Evolutionary conservation across 2,329 filamentous ascomycete species (phyloP).

Genomic region (Clathrospora elynae): DNA sequence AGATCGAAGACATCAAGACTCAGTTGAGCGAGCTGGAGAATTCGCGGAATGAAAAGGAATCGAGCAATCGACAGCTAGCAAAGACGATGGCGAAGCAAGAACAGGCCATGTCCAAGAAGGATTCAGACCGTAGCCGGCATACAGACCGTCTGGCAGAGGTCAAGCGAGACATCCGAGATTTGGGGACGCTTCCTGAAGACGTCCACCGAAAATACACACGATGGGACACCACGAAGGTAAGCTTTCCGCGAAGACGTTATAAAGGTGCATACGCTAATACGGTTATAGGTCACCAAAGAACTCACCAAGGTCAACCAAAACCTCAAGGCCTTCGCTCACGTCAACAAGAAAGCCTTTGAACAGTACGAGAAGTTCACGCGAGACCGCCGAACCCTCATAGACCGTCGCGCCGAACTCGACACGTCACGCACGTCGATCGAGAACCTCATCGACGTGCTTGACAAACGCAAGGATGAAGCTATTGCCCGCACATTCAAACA

Average conservation of each 20-base stretch:
- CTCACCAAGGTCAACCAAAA: conserved; percentile 91
- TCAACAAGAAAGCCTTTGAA: conserved; percentile 99
- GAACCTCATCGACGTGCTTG: conserved; percentile 87
- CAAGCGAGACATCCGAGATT: conserved; percentile 84
- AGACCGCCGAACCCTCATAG: conserved; percentile 84
- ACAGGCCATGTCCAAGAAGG: conserved; percentile 87
- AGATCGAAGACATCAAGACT: conserved; percentile 65
- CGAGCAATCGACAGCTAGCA: conserved; percentile 75
- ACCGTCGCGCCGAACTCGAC: conserved; percentile 84
- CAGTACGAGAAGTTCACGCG: conserved; percentile 97
- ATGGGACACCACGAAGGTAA: conserved; percentile 75
- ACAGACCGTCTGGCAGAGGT: conserved; percentile 79
- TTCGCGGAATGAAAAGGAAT: conserved; percentile 66
- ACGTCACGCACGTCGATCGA: conserved; percentile 85
- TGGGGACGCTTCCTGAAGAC: conserved; percentile 92
- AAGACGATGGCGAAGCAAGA: conserved; percentile 81
- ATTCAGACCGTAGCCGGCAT: conserved; percentile 83
- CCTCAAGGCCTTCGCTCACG: conserved; percentile 94
- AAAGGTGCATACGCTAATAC: conserved; percentile 15
- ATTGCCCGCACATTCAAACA: conserved; percentile 99
- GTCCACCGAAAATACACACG: conserved; percentile 89
- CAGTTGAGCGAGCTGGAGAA: conserved; percentile 65
- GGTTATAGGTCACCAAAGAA: conserved; percentile 52
- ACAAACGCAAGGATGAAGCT: conserved; percentile 95
- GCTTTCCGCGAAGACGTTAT: too few relatives aligned